phyloP scores from a whole-genome alignment of 2,329 filamentous ascomycete species.

The Microcera coccophila region DNA sequence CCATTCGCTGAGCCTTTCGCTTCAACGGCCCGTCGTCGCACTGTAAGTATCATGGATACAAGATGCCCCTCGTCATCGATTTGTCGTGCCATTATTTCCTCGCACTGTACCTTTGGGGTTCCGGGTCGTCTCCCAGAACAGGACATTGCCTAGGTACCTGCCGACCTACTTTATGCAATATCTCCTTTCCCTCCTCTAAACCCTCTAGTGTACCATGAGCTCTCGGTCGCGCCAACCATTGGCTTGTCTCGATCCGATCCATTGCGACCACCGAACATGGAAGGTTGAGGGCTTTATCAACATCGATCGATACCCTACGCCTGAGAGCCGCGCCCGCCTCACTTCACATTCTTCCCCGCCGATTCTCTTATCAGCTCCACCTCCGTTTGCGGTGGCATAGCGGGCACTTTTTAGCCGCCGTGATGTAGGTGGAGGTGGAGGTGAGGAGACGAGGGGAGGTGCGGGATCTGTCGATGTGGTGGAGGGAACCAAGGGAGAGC shows the following conservation, averaged over 20 bases:
- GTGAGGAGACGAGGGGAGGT: no score
- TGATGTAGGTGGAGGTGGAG: not conserved
- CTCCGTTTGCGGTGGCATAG: not conserved
- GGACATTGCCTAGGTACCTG: no score
- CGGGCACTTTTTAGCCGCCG: not conserved
- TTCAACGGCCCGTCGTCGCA: no score
- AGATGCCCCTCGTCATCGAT: no score
- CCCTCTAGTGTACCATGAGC: not conserved
- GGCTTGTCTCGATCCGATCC: not conserved
- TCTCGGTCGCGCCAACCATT: not conserved
- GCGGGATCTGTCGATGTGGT: no score
- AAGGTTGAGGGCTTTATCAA: not conserved
- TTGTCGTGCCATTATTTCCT: no score
- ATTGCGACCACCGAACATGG: not conserved
- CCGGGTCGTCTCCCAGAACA: no score
- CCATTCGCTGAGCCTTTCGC: no score
- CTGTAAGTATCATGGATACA: no score
- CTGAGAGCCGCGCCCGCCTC: not conserved
- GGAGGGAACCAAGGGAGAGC: not conserved
- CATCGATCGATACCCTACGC: no score
- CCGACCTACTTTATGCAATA: no score
- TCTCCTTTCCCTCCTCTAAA: not conserved
- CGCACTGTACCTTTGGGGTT: no score
- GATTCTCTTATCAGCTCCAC: not conserved
- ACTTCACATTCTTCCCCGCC: not conserved